Conservation (phyloP, 371 early-diverging fungal genomes). For the Lichtheimia corymbifera region DNA sequence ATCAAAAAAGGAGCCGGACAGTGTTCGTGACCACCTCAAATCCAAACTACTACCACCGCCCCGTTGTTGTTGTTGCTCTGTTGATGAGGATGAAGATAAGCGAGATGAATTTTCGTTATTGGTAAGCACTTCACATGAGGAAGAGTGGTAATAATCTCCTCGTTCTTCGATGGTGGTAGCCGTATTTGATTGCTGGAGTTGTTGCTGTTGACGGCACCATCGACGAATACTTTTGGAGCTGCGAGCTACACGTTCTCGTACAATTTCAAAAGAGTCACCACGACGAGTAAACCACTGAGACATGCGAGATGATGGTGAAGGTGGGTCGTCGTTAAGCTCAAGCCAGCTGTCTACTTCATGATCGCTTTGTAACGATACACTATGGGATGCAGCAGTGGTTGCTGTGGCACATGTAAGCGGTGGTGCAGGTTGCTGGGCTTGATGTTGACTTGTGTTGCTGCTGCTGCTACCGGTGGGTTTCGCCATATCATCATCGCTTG, state of each 20-base stretch:
- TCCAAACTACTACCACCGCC: too few species aligned
- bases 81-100: too few species aligned
- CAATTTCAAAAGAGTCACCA: conserved; percentile 21
- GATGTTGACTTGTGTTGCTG: conserved; percentile 1
- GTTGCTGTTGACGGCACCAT: conserved; percentile 24
- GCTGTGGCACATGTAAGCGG: background rate
- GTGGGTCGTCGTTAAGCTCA: conserved; percentile 13
- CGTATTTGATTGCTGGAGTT: background rate
- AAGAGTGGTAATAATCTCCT: too few species aligned
- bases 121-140: too few species aligned
- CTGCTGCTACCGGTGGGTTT: background rate
- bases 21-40: background rate
- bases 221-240: conserved; percentile 25
- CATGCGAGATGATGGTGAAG: conserved; percentile 13
- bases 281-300: conserved; percentile 22
- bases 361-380: background rate
- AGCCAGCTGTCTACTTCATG: conserved; percentile 21
- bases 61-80: too few species aligned
- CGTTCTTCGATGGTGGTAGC: background rate
- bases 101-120: too few species aligned
- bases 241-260: conserved; percentile 17
- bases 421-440: background rate
- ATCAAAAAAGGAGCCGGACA: conserved; percentile 4
- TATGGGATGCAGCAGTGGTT: background rate
- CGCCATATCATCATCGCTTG: background rate